Evolutionary conservation across 345 rosid species (phyloP).

Genomic region (Trapa bicornis): DNA sequence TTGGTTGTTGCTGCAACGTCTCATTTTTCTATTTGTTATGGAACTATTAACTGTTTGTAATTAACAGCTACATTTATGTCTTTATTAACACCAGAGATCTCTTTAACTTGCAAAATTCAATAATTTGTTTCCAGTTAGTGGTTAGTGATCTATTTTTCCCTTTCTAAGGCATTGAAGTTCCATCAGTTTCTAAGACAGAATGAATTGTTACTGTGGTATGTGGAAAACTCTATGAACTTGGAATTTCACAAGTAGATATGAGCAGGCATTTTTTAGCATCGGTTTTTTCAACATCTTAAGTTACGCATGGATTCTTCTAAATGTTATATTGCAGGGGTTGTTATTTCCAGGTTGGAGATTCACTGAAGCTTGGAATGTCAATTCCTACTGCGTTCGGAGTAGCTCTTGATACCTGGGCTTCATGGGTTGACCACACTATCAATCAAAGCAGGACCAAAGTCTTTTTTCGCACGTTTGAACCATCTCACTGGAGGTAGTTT

Average conservation of each 20-base stretch:
- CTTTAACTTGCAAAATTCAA: neutral
- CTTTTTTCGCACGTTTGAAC: constrained; percentile 74
- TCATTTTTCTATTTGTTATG: neutral
- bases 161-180: neutral
- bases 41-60: neutral
- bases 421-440: constrained; percentile 50
- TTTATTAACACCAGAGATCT: neutral
- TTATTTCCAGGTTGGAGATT: constrained; percentile 70
- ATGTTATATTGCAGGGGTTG: constrained; percentile 53
- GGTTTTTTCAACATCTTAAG: neutral
- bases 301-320: constrained; percentile 11
- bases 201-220: neutral
- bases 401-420: constrained; percentile 78
- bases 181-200: neutral
- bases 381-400: constrained; percentile 61
- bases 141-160: neutral
- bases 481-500: constrained; percentile 80
- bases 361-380: constrained; percentile 21
- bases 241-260: neutral
- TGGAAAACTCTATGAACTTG: neutral
- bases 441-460: constrained; percentile 51
- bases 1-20: neutral
- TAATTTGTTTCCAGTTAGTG: neutral
- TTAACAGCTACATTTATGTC: neutral
- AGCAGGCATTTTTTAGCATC: neutral